Evolutionary conservation across 2,329 filamentous ascomycete genomes (phyloP).

Genomic region (Trichoderma sp.): DNA sequence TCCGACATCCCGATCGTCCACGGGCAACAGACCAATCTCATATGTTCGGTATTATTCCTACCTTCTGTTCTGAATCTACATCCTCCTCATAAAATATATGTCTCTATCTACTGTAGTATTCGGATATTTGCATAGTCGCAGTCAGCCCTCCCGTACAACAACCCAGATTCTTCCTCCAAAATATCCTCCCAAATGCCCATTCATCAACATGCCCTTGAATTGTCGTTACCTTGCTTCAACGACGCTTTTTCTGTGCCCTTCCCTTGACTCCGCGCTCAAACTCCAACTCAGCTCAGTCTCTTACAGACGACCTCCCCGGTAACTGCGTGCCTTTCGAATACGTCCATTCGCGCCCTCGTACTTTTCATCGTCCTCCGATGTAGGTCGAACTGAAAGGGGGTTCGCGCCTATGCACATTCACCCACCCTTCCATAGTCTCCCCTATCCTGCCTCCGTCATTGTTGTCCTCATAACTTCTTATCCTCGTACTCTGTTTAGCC

Average conservation of each 20-base stretch:
- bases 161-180: slow-evolving; percentile 5
- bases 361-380: neutral
- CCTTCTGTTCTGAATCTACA: slow-evolving; percentile 7
- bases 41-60: slow-evolving; percentile 19
- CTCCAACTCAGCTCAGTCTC: neutral
- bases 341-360: neutral
- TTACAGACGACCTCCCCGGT: slow-evolving; percentile 5
- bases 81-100: slow-evolving; percentile 15
- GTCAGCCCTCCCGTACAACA: slow-evolving; percentile 12
- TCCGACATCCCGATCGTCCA: too few species aligned
- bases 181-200: slow-evolving; percentile 15
- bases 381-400: neutral
- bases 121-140: slow-evolving; percentile 21
- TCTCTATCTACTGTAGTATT: slow-evolving; percentile 26
- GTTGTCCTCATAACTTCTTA: neutral
- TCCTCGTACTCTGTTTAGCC: neutral
- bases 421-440: neutral
- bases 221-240: slow-evolving; percentile 16
- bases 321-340: neutral
- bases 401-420: neutral
- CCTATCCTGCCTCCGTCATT: neutral
- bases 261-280: slow-evolving; percentile 26
- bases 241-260: neutral
- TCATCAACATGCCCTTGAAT: slow-evolving; percentile 19
- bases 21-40: neutral